A percentile compares a stretch with the other conserved stretches of the same genome.
These are phyloP conservation scores for Aphanomyces invadans DNA, from an alignment of 352 stramenopile genomes.

Conservation along the genomic window DNA sequence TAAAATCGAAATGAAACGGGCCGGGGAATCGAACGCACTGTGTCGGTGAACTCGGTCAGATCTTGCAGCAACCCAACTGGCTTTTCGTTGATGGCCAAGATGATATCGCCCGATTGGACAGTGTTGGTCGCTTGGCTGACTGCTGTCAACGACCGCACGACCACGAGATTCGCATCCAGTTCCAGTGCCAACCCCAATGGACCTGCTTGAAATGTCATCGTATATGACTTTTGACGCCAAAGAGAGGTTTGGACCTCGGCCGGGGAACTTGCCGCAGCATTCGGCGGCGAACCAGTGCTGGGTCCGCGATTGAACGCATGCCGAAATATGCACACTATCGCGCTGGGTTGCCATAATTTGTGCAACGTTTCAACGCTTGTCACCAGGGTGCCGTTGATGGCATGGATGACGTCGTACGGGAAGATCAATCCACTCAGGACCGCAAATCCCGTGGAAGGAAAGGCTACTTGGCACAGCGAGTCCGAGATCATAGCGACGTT, in stretches of 20 bases:
- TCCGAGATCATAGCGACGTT: background rate
- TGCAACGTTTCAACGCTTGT: background rate
- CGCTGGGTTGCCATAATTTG: conserved; percentile 11
- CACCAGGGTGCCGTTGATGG: conserved; percentile 15
- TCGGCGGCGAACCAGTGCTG: too few relatives aligned
- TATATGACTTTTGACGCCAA: conserved; percentile 23
- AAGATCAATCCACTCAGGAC: background rate
- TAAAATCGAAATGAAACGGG: conserved; percentile 32
- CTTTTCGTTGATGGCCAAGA: conserved; percentile 65
- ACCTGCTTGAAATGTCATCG: conserved; percentile 63
- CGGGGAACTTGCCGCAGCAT: too few relatives aligned
- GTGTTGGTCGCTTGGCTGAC: conserved; percentile 66
- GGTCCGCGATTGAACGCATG: conserved; percentile 2
- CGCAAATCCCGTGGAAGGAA: background rate
- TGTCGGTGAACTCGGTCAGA: conserved; percentile 75
- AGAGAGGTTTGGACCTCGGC: background rate
- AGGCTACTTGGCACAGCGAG: background rate
- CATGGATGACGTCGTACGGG: conserved; percentile 13
- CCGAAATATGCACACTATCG: background rate
- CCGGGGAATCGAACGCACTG: conserved; percentile 51
- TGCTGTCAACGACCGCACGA: conserved; percentile 73
- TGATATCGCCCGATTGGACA: conserved; percentile 58
- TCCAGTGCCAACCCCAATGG: conserved; percentile 66
- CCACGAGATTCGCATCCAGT: conserved; percentile 53
- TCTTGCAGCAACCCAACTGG: conserved; percentile 52